phyloP scores from a whole-genome alignment of 2,329 filamentous ascomycete genomes.

The Aspergillus fructus region DNA sequence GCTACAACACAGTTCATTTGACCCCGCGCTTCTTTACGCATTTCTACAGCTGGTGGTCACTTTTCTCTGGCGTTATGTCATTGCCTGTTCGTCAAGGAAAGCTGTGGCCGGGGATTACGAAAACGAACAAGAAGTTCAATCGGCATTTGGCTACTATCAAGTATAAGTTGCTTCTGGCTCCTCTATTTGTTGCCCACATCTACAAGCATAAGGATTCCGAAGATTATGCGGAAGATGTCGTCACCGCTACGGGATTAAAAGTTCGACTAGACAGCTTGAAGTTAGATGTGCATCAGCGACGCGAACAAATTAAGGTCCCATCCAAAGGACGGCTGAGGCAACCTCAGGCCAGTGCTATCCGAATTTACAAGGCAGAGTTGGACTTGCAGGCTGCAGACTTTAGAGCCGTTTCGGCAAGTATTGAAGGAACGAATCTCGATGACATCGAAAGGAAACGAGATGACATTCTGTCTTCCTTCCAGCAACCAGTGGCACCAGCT shows the following conservation, averaged over 20 bases:
- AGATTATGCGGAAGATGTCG: slow-evolving; percentile 72
- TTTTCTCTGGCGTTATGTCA: slow-evolving; percentile 93
- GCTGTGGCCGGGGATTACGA: slow-evolving; percentile 88
- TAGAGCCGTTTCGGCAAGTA: slow-evolving; percentile 86
- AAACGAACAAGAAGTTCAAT: slow-evolving; percentile 98
- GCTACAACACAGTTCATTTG: slow-evolving; percentile 95
- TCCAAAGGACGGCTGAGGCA: slow-evolving; percentile 74
- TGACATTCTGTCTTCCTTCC: slow-evolving; percentile 57
- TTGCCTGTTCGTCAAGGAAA: slow-evolving; percentile 88
- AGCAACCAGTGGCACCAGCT: slow-evolving; percentile 51
- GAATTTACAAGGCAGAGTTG: slow-evolving; percentile 90
- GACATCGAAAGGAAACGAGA: slow-evolving; percentile 65
- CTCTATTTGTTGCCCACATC: slow-evolving; percentile 91
- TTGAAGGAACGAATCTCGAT: slow-evolving; percentile 75
- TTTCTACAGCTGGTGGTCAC: slow-evolving; percentile 96
- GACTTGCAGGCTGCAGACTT: slow-evolving; percentile 91
- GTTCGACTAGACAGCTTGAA: slow-evolving; percentile 95
- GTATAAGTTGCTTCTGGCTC: slow-evolving; percentile 89
- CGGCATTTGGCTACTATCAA: slow-evolving; percentile 98
- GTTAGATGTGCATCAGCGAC: slow-evolving; percentile 89
- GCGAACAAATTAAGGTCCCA: slow-evolving; percentile 84
- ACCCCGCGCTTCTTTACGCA: slow-evolving; percentile 96
- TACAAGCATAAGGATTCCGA: slow-evolving; percentile 98
- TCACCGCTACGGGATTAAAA: slow-evolving; percentile 94
- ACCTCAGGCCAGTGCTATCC: slow-evolving; percentile 85